Evolutionary conservation across 441 rosid species (phyloP).

Genomic region (Metrosideros polymorpha): DNA sequence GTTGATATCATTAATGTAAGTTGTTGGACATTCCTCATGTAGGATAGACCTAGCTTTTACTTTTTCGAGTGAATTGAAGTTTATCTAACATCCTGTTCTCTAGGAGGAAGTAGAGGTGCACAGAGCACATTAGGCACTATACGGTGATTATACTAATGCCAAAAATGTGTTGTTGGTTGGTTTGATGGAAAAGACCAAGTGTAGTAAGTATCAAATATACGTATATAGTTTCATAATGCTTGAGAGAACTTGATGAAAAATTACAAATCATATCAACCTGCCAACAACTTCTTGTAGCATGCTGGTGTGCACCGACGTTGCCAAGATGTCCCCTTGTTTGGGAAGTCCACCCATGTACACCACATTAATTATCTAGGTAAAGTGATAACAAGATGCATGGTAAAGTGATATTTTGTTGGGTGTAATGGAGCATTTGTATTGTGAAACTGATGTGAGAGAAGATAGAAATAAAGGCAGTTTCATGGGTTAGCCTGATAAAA

Average conservation of each 20-base stretch:
- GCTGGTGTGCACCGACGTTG: constrained; percentile 8
- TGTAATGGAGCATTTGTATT: too few species aligned
- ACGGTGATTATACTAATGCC: neutral
- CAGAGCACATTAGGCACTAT: neutral
- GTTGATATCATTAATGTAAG: neutral
- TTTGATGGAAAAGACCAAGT: neutral
- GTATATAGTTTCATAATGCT: neutral
- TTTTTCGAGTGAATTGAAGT: neutral
- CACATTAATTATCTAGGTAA: constrained; percentile 3
- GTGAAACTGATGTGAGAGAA: too few species aligned
- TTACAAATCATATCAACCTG: constrained; percentile 13
- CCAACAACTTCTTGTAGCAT: constrained; percentile 28
- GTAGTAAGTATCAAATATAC: neutral
- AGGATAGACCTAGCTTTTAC: neutral
- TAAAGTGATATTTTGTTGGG: too few species aligned
- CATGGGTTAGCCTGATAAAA: too few species aligned
- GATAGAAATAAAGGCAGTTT: too few species aligned
- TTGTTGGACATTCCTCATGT: neutral
- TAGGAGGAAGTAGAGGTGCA: neutral
- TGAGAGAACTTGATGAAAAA: neutral
- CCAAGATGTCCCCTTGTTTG: constrained; percentile 6
- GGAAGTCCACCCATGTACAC: constrained; percentile 30
- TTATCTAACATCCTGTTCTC: neutral
- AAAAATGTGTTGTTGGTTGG: neutral
- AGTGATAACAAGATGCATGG: too few species aligned